Evolutionary conservation across 441 rosid species (phyloP).

Genomic region (Corymbia citriodora): DNA sequence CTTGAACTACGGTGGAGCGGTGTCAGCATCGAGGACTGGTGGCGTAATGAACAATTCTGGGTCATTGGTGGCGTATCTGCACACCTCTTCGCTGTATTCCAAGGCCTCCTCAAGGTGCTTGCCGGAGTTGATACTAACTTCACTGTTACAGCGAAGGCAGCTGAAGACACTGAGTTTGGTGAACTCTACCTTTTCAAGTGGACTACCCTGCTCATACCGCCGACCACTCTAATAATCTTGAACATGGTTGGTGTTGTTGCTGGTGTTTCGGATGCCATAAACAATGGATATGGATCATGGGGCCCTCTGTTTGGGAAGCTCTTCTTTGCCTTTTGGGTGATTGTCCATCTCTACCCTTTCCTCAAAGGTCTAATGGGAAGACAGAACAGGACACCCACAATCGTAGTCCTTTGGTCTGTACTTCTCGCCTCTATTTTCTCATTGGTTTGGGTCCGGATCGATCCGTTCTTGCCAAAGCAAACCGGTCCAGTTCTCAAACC

Average conservation of each 20-base stretch:
- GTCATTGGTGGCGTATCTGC: conserved; percentile 14
- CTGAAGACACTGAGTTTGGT: conserved; percentile 4
- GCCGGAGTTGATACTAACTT: conserved; percentile 13
- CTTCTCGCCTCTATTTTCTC: conserved; percentile 88
- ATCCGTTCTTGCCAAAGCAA: conserved; percentile 86
- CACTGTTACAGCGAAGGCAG: conserved; percentile 11
- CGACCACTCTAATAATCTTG: conserved; percentile 11
- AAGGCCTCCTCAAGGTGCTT: conserved; percentile 10
- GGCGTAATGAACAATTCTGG: conserved; percentile 16
- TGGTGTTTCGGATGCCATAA: conserved; percentile 11
- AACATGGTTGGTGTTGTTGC: conserved; percentile 15
- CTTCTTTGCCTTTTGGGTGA: conserved; percentile 13
- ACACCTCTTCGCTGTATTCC: conserved; percentile 10
- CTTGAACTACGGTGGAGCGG: conserved; percentile 14
- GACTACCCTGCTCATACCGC: conserved; percentile 17
- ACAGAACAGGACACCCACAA: conserved; percentile 9
- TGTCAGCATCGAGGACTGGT: conserved; percentile 12
- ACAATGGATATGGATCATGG: conserved; percentile 12
- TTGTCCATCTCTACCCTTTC: conserved; percentile 16
- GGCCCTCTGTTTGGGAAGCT: conserved; percentile 17
- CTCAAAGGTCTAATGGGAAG: conserved; percentile 12
- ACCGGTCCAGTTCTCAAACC: conserved; percentile 82
- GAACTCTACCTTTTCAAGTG: conserved; percentile 14
- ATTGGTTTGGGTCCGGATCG: conserved; percentile 85
- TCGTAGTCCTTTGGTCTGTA: conserved; percentile 11